Evolutionary conservation across 192 early-diverging fungal genomes (phyloP).

Genomic region (Podila clonocystis): DNA sequence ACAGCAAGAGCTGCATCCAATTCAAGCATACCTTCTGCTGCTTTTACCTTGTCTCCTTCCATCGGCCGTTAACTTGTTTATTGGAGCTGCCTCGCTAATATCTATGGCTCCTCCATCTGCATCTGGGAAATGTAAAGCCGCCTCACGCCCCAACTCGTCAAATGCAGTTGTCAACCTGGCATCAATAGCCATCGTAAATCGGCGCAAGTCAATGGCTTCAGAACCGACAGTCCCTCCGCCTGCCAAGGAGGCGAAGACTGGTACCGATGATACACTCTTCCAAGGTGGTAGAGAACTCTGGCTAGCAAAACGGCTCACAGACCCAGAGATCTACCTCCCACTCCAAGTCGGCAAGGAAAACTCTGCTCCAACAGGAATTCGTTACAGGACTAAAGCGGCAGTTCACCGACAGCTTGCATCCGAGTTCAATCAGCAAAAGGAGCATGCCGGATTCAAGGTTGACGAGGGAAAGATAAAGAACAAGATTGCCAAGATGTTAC

Average conservation of each 20-base stretch:
- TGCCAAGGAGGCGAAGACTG: neutral
- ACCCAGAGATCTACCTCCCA: slow-evolving; percentile 5
- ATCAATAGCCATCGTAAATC: neutral
- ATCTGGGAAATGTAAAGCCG: too few relatives aligned
- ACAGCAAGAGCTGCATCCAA: too few relatives aligned
- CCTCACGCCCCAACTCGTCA: too few relatives aligned
- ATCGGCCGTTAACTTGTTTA: too few relatives aligned
- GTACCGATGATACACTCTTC: slow-evolving; percentile 5
- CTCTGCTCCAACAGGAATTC: neutral
- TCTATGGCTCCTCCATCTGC: too few relatives aligned
- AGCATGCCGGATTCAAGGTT: slow-evolving; percentile 15
- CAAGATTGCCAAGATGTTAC: slow-evolving; percentile 13
- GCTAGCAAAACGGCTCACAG: slow-evolving; percentile 11
- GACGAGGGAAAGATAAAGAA: slow-evolving; percentile 12
- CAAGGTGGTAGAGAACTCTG: slow-evolving; percentile 12
- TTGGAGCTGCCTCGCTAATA: too few relatives aligned
- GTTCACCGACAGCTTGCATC: slow-evolving; percentile 14
- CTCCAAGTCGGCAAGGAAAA: slow-evolving; percentile 4
- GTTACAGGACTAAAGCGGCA: neutral
- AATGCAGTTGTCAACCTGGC: too few relatives aligned
- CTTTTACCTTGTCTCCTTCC: too few relatives aligned
- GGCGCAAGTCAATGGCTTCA: slow-evolving; percentile 1
- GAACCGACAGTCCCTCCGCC: neutral
- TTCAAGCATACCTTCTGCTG: too few relatives aligned
- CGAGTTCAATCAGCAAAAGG: slow-evolving; percentile 9